Evolutionary conservation across 768 basidiomycete genomes (phyloP).

Genomic region (Gyrodon lividus): DNA sequence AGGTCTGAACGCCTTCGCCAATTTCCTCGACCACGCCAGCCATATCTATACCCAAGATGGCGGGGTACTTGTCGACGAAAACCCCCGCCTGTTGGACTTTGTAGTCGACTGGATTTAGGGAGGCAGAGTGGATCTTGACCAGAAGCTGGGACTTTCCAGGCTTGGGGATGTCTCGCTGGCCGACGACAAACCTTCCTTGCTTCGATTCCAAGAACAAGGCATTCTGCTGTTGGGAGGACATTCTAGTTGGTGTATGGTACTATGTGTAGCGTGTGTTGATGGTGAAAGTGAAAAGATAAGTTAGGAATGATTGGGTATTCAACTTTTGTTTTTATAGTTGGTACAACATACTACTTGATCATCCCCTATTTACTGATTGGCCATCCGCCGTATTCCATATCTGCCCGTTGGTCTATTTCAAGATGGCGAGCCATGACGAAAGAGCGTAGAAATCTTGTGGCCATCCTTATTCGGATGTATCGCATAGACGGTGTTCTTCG

Average conservation of each 20-base stretch:
- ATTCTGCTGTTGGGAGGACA: constrained; percentile 29
- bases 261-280: no score
- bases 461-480: constrained; percentile 30
- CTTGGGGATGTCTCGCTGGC: constrained; percentile 24
- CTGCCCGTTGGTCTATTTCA: constrained; percentile 24
- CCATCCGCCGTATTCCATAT: constrained; percentile 32
- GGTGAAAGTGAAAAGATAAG: constrained; percentile 10
- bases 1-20: constrained; percentile 36
- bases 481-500: constrained; percentile 32
- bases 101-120: constrained; percentile 49
- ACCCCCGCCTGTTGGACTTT: constrained; percentile 33
- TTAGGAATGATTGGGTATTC: constrained; percentile 4
- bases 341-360: no score
- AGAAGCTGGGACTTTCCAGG: constrained; percentile 42
- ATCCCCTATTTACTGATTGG: constrained; percentile 28
- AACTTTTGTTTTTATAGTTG: constrained; percentile 12
- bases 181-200: constrained; percentile 31
- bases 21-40: constrained; percentile 40
- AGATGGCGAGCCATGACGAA: constrained; percentile 30
- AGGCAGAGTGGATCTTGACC: constrained; percentile 38
- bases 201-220: constrained; percentile 27
- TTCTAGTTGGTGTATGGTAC: no score
- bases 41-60: constrained; percentile 35
- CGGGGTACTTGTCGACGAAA: constrained; percentile 35
- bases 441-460: constrained; percentile 29